Conservation (phyloP, 176 grass and related monocot species). For the Cenchrus fungigraminus region DNA sequence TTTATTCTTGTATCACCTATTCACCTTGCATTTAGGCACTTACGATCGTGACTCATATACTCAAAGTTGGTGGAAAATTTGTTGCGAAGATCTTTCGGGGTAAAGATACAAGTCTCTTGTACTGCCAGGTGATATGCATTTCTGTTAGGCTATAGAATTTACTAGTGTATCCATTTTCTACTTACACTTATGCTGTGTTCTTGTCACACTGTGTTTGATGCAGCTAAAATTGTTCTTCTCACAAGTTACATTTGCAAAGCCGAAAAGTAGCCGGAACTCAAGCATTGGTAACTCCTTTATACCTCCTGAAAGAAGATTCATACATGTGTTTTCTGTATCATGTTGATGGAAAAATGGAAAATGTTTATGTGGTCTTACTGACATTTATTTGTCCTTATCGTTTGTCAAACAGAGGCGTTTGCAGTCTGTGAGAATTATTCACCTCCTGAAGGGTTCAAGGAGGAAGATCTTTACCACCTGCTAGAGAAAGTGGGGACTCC, state of each 20-base stretch:
- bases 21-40: slow-evolving; percentile 64
- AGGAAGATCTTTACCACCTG: slow-evolving; percentile 83
- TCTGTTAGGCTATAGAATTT: slow-evolving; percentile 12
- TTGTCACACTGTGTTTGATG: background rate
- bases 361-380: background rate
- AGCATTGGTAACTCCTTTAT: slow-evolving; percentile 71
- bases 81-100: slow-evolving; percentile 94
- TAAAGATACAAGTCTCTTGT: slow-evolving; percentile 96
- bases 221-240: slow-evolving; percentile 94
- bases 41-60: slow-evolving; percentile 92
- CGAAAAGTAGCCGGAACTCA: slow-evolving; percentile 92
- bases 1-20: slow-evolving; percentile 27
- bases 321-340: background rate
- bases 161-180: background rate
- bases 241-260: slow-evolving; percentile 94
- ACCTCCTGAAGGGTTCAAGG: slow-evolving; percentile 81
- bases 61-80: slow-evolving; percentile 92
- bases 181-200: background rate
- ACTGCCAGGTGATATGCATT: slow-evolving; percentile 67
- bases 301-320: background rate
- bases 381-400: background rate
- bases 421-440: slow-evolving; percentile 90
- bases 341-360: background rate
- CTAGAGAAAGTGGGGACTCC: slow-evolving; percentile 94
- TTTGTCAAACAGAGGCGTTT: slow-evolving; percentile 78